Conservation (phyloP, 2,329 filamentous ascomycete species). For the Cercospora nicotianae region DNA sequence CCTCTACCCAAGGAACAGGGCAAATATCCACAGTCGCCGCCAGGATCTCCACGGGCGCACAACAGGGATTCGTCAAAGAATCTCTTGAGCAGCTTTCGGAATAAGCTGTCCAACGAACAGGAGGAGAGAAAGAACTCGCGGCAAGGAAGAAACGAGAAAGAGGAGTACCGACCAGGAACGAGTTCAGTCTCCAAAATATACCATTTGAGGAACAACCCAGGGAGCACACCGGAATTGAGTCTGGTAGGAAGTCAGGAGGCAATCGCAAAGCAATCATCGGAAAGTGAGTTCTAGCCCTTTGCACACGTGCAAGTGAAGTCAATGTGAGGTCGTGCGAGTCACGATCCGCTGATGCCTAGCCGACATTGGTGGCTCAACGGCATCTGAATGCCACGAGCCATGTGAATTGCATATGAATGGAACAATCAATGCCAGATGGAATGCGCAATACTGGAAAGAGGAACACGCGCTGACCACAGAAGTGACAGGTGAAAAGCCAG, state of each 20-base stretch:
- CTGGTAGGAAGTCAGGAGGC: slow-evolving; percentile 37
- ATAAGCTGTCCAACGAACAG: slow-evolving; percentile 22
- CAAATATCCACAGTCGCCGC: slow-evolving; percentile 33
- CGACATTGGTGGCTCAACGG: not conserved
- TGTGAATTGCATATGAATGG: not conserved
- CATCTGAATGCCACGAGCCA: not conserved
- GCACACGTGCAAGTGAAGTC: not conserved
- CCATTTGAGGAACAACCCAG: slow-evolving; percentile 45
- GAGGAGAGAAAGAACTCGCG: slow-evolving; percentile 25
- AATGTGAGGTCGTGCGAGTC: not conserved
- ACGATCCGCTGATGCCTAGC: not conserved
- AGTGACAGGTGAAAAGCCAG: slow-evolving; percentile 21
- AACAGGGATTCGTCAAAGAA: slow-evolving; percentile 32
- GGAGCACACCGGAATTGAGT: slow-evolving; percentile 51
- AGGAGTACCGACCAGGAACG: slow-evolving; percentile 34
- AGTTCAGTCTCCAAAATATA: slow-evolving; percentile 42
- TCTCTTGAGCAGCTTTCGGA: slow-evolving; percentile 34
- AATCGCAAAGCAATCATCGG: slow-evolving; percentile 28
- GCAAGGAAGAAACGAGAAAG: slow-evolving; percentile 33
- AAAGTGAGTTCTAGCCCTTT: slow-evolving; percentile 31
- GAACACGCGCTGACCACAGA: slow-evolving; percentile 19
- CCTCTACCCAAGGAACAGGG: slow-evolving; percentile 26
- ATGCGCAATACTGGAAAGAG: not conserved
- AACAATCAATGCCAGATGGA: not conserved
- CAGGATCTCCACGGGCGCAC: slow-evolving; percentile 32